Base-by-base conservation (phyloP, 2,329 filamentous ascomycete genomes). In the Phialophora chinensis region DNA sequence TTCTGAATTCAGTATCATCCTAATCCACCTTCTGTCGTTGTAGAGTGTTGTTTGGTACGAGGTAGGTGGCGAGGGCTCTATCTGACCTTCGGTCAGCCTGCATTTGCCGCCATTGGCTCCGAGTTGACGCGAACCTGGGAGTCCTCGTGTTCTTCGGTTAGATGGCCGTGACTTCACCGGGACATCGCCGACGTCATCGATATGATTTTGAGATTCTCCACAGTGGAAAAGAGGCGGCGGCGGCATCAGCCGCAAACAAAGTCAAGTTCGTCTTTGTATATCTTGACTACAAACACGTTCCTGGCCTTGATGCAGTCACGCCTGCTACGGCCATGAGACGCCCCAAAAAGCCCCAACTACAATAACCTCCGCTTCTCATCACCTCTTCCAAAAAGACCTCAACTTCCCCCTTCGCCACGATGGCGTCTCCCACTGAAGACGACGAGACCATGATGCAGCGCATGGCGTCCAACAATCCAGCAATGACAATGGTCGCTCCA, bases 391-490 rank as follows among this genome's bases (percentile, higher is more conserved):
- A 44, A 44, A 8, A 44, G 38, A 17, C 38, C 38, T 44, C 17
- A 17, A 12, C 20, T 52, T 23, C 20, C 7, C 14, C 38, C 17
- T 14, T 52, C 23, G 25, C 29, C 53, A 23, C 29, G 29, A 55
- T 55, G 53, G 27, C 53, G 23, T n/a, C 12, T 35, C 29, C 29
- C 53, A 17, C 53, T 20, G 12, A 33, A 35, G 27, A 55, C 38
- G 38, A 49, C 42, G 38, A 60, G 38, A 25, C 23, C 38, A 49
- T 11, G 57, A 54, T 71, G 29, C 38, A 66, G 33, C 69, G 69
- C 10, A 56, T 71, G 5, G 71, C 71, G 4, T 67, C 67, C 62
- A 71, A 71, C 69, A 72, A 72, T 49, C 71, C 71, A n/a, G 69
- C 71, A 38, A 70, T 72, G 67, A 70, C 71, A 4, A 31, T 69